Evolutionary conservation across 2,329 filamentous ascomycete genomes (phyloP).

Genomic region (Calonectria montana): DNA sequence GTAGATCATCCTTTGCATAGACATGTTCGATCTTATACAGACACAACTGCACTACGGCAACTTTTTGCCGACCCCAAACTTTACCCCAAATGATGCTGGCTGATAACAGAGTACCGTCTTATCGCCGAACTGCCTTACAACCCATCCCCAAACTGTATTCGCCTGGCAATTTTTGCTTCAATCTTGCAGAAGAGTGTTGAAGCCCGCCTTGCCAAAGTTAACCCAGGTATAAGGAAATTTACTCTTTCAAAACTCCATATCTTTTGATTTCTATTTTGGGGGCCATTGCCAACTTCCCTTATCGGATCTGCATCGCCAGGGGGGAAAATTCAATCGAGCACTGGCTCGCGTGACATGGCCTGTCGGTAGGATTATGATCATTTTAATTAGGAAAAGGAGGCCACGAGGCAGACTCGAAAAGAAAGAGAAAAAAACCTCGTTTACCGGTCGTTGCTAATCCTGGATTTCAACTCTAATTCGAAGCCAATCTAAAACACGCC

Average conservation of each 20-base stretch:
- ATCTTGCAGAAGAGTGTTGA: not conserved
- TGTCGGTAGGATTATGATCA: not conserved
- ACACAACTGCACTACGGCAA: not conserved
- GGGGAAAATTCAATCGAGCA: not conserved
- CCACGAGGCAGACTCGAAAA: not conserved
- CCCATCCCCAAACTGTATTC: not conserved
- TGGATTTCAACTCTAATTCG: not conserved
- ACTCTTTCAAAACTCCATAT: not conserved
- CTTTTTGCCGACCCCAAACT: conserved; percentile 3
- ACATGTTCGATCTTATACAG: not conserved
- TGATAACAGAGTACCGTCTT: not conserved
- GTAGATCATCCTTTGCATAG: not conserved
- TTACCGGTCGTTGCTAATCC: not conserved
- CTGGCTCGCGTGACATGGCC: not conserved
- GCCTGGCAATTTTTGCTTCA: not conserved
- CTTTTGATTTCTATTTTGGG: not conserved
- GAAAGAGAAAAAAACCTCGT: not conserved
- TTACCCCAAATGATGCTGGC: conserved; percentile 1
- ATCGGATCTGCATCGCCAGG: not conserved
- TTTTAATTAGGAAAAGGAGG: not conserved
- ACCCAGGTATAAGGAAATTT: not conserved
- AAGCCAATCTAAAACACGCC: conserved; percentile 8
- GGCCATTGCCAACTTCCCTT: not conserved
- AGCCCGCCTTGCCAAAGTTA: no score
- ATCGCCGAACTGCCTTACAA: not conserved